Evolutionary conservation across 352 stramenopile genomes (phyloP).

Genomic region (Blastocystis sp.): DNA sequence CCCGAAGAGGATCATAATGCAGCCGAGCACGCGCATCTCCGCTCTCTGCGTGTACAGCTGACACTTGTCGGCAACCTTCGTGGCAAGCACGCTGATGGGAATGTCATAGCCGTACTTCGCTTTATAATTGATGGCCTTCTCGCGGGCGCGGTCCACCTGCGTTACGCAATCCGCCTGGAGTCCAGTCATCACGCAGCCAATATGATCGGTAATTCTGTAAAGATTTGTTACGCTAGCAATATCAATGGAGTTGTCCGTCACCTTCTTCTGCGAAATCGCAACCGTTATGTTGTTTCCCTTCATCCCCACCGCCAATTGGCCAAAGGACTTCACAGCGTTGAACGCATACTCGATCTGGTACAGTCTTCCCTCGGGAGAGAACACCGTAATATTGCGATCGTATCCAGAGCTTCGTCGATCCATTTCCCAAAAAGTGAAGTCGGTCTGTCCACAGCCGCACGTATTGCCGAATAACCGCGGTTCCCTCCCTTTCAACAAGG

Average conservation of each 20-base stretch:
- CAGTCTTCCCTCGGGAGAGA: slow-evolving; percentile 70
- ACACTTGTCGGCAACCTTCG: slow-evolving; percentile 67
- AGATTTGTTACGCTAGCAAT: slow-evolving; percentile 69
- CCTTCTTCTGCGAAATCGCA: slow-evolving; percentile 70
- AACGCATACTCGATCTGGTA: slow-evolving; percentile 72
- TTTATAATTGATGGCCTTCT: slow-evolving; percentile 69
- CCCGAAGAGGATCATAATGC: slow-evolving; percentile 70
- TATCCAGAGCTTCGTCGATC: slow-evolving; percentile 69
- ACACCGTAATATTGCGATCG: slow-evolving; percentile 71
- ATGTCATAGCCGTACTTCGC: slow-evolving; percentile 71
- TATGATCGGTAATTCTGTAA: slow-evolving; percentile 71
- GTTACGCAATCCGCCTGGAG: slow-evolving; percentile 68
- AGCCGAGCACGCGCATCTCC: slow-evolving; percentile 67
- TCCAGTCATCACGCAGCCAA: slow-evolving; percentile 70
- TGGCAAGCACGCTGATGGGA: slow-evolving; percentile 69
- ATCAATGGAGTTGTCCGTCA: slow-evolving; percentile 71
- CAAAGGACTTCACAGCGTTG: slow-evolving; percentile 70
- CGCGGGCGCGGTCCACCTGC: slow-evolving; percentile 65
- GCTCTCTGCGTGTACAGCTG: slow-evolving; percentile 70
- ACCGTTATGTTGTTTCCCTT: slow-evolving; percentile 70
- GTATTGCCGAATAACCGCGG: neutral
- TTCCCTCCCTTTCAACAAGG: too few relatives aligned
- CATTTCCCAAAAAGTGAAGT: slow-evolving; percentile 69
- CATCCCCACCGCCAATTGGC: slow-evolving; percentile 69
- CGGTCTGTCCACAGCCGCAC: neutral